Percentiles rank a stretch among this genome's conserved stretches.
Evolutionary conservation across 2,329 filamentous ascomycete genomes (phyloP).

Genomic region (Ophiostoma triangulosporum): DNA sequence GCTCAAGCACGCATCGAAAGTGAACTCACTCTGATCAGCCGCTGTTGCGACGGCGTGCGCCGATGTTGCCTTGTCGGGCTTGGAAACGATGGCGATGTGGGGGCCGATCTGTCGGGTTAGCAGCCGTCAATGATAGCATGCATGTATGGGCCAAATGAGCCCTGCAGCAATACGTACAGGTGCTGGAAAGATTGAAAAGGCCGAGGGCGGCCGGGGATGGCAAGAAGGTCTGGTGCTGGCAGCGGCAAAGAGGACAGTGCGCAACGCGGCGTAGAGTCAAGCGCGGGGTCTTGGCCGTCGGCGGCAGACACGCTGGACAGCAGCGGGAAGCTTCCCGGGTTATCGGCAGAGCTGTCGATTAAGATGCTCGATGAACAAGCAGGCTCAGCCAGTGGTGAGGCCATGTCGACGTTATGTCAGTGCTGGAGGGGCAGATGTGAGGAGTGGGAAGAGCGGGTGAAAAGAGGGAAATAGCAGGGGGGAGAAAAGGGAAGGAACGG

Average conservation of each 20-base stretch:
- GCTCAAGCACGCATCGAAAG: too few species aligned
- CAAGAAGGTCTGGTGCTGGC: not conserved
- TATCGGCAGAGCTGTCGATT: not conserved
- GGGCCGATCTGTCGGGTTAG: slow-evolving; percentile 27
- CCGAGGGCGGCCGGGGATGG: not conserved
- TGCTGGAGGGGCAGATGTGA: not conserved
- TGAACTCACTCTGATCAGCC: slow-evolving; percentile 39
- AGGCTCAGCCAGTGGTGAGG: not conserved
- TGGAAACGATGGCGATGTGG: slow-evolving; percentile 28
- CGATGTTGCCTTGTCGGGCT: slow-evolving; percentile 45
- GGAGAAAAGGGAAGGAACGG: not conserved
- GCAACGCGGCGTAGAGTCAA: not conserved
- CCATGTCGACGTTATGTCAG: not conserved
- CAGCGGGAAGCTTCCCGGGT: not conserved
- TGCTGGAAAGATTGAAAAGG: not conserved
- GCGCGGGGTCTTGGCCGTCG: not conserved
- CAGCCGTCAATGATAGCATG: not conserved
- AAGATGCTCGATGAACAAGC: not conserved
- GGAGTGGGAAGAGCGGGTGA: too few species aligned
- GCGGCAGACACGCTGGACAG: not conserved
- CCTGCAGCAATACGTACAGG: not conserved
- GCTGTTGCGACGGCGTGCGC: slow-evolving; percentile 43
- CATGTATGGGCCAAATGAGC: too few species aligned
- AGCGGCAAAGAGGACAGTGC: not conserved
- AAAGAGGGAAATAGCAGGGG: not conserved